phyloP scores from a whole-genome alignment of 2,329 filamentous ascomycete species.

The Podosphaera fusca region DNA sequence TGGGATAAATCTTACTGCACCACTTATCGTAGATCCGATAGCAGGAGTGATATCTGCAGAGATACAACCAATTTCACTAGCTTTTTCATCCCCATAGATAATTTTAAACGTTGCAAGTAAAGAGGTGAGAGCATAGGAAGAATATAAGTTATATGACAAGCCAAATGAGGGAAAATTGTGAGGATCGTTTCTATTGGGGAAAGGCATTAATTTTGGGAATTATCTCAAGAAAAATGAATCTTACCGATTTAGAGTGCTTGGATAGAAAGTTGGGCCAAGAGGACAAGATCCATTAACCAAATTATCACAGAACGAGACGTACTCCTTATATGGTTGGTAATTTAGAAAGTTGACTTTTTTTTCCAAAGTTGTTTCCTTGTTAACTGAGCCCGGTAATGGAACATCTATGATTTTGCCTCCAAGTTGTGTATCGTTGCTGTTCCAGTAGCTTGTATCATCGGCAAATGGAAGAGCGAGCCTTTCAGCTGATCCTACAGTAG shows the following conservation, averaged over 20 bases:
- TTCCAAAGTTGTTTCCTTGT: constrained; percentile 51
- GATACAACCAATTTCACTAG: constrained; percentile 52
- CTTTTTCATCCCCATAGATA: constrained; percentile 44
- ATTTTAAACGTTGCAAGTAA: constrained; percentile 52
- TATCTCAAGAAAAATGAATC: background rate
- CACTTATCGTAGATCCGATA: constrained; percentile 44
- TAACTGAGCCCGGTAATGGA: constrained; percentile 21
- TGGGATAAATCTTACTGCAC: constrained; percentile 52
- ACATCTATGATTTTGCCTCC: constrained; percentile 54
- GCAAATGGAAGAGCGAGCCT: constrained; percentile 33
- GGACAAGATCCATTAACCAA: constrained; percentile 46
- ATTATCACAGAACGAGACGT: constrained; percentile 41
- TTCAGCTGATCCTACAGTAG: constrained; percentile 21
- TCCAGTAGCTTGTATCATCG: constrained; percentile 32
- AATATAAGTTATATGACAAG: constrained; percentile 49
- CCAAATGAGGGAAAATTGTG: constrained; percentile 46
- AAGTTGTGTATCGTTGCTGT: constrained; percentile 28
- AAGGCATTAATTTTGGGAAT: constrained; percentile 3
- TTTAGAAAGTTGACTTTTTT: constrained; percentile 50
- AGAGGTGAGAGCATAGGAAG: constrained; percentile 71
- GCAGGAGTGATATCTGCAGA: constrained; percentile 67
- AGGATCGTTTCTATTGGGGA: constrained; percentile 11
- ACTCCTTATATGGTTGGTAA: constrained; percentile 41
- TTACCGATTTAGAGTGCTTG: constrained; percentile 21
- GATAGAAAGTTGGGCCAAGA: constrained; percentile 46